Conservation (phyloP, 768 basidiomycete species). For the Amanita phalloides region DNA sequence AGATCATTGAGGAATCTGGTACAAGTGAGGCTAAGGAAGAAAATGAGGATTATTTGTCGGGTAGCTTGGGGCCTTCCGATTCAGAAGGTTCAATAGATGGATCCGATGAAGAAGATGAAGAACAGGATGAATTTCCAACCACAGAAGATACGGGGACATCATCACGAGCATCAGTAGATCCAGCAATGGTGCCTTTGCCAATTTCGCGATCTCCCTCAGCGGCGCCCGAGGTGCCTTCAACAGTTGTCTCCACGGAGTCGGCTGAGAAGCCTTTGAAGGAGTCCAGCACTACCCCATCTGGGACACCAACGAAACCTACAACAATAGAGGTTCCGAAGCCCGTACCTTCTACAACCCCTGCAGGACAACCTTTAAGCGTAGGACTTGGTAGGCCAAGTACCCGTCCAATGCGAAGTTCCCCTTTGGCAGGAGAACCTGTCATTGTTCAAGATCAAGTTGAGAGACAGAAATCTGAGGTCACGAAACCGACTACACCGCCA, state of each 20-base stretch:
- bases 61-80: slow-evolving; percentile 7
- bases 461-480: slow-evolving; percentile 4
- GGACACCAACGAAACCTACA: slow-evolving; percentile 40
- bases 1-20: slow-evolving; percentile 7
- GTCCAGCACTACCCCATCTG: slow-evolving; percentile 52
- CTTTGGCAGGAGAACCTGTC: slow-evolving; percentile 47
- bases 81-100: slow-evolving; percentile 6
- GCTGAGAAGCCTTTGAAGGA: slow-evolving; percentile 21
- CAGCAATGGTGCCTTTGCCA: slow-evolving; percentile 26
- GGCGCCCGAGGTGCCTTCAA: slow-evolving; percentile 41
- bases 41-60: slow-evolving; percentile 8
- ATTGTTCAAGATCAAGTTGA: slow-evolving; percentile 36
- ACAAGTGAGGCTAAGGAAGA: slow-evolving; percentile 7
- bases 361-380: slow-evolving; percentile 27
- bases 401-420: slow-evolving; percentile 67
- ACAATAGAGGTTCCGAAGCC: slow-evolving; percentile 26
- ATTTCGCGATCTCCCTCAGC: slow-evolving; percentile 42
- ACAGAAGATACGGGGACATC: slow-evolving; percentile 12
- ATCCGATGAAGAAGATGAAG: slow-evolving; percentile 10
- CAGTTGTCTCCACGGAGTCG: slow-evolving; percentile 22
- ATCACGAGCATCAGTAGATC: slow-evolving; percentile 19
- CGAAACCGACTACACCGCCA: slow-evolving; percentile 22
- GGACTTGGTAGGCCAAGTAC: slow-evolving; percentile 49
- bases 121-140: slow-evolving; percentile 2
- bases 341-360: slow-evolving; percentile 15